Evolutionary conservation across 139 green algal genomes (phyloP).

Genomic region (Chlamydomonas asymmetrica): DNA sequence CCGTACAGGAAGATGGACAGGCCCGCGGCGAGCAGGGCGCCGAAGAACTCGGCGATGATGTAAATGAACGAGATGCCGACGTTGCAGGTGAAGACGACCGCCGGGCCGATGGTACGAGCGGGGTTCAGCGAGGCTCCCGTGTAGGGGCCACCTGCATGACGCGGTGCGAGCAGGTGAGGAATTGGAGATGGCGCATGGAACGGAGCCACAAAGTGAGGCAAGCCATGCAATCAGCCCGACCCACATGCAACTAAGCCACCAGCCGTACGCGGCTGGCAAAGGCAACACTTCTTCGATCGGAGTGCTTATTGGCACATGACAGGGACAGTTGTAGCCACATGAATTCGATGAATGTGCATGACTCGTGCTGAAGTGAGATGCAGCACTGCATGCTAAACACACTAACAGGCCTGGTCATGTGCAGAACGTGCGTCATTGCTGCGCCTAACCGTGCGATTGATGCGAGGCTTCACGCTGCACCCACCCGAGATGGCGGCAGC

Average conservation of each 20-base stretch:
- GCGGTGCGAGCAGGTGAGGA: background rate
- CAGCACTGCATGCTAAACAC: too few relatives aligned
- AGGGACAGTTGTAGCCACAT: too few relatives aligned
- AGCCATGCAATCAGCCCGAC: too few relatives aligned
- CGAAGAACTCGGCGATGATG: conserved; percentile 69
- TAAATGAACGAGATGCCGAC: conserved; percentile 69
- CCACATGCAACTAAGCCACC: background rate
- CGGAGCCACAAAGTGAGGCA: too few relatives aligned
- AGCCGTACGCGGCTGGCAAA: background rate
- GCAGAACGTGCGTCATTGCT: too few relatives aligned
- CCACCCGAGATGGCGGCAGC: conserved; percentile 71
- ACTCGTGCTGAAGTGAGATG: too few relatives aligned
- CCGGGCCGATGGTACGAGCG: conserved; percentile 73
- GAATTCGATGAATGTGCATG: too few relatives aligned
- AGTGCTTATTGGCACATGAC: background rate
- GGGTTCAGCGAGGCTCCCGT: conserved; percentile 77
- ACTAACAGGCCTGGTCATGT: too few relatives aligned
- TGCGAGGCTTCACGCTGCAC: background rate
- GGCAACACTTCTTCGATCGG: too few relatives aligned
- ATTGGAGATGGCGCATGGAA: too few relatives aligned
- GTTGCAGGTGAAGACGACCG: conserved; percentile 71
- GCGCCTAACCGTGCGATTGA: too few relatives aligned
- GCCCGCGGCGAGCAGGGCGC: conserved; percentile 53
- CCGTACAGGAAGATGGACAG: conserved; percentile 75
- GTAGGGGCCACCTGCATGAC: conserved; percentile 68